These are phyloP conservation scores for Thielaviopsis punctulata DNA, from an alignment of 2,329 filamentous ascomycete species.

Conservation along the genomic window DNA sequence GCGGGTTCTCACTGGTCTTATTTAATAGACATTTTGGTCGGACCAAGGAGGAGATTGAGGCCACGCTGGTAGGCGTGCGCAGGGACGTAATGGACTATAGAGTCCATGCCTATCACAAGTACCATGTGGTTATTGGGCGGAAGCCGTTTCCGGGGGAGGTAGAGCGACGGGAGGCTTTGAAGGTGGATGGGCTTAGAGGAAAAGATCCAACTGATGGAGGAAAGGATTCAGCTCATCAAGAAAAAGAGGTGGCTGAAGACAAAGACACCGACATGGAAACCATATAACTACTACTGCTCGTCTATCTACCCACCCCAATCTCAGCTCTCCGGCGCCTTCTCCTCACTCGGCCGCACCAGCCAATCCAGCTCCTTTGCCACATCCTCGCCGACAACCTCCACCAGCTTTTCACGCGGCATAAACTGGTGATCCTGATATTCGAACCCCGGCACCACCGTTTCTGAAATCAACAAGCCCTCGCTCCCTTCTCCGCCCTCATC, in stretches of 20 bases:
- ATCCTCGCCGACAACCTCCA: constrained; percentile 33
- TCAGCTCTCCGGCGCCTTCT: not conserved
- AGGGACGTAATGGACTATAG: constrained; percentile 27
- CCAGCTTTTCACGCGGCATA: constrained; percentile 32
- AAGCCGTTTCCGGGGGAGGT: constrained; percentile 24
- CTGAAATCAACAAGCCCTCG: constrained; percentile 44
- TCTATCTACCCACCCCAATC: not conserved
- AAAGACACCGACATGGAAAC: not conserved
- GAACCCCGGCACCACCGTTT: constrained; percentile 52
- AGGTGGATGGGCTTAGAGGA: no score
- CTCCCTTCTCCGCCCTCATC: constrained; percentile 20
- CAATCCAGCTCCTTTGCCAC: constrained; percentile 31
- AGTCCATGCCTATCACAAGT: constrained; percentile 31
- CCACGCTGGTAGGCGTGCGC: constrained; percentile 31
- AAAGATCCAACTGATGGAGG: no score
- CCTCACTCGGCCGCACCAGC: constrained; percentile 20
- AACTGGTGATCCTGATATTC: constrained; percentile 53
- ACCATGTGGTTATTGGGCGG: constrained; percentile 34
- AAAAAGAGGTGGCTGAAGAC: not conserved
- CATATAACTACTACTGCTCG: not conserved
- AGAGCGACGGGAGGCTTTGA: not conserved
- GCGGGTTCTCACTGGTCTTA: constrained; percentile 26
- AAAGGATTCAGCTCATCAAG: no score
- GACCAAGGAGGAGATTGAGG: constrained; percentile 32
- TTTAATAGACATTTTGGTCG: constrained; percentile 25